Percentiles rank a stretch among this genome's conserved stretches.
These are phyloP conservation scores for Phellopilus nigrolimitatus DNA, from an alignment of 1,284 basidiomycete genomes.

Conservation along the genomic window DNA sequence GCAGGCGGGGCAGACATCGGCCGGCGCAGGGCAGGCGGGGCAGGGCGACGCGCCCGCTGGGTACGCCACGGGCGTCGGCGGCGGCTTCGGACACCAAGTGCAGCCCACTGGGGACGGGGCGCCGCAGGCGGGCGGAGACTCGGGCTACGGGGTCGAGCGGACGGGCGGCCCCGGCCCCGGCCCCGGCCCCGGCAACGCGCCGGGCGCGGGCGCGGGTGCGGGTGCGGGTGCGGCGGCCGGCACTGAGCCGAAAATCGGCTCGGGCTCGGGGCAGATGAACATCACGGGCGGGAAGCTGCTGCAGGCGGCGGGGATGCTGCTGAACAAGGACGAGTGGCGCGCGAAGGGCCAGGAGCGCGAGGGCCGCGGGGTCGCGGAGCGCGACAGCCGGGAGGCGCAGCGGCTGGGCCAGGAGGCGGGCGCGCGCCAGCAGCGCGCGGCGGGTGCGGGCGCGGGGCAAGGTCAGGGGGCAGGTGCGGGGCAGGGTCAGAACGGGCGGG, in stretches of 20 bases:
- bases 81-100: too few relatives aligned
- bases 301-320: conserved; percentile 15
- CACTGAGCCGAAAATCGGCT: background rate
- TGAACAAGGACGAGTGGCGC: conserved; percentile 11
- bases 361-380: conserved; percentile 9
- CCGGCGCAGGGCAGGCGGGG: too few relatives aligned
- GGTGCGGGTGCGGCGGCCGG: background rate
- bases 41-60: too few relatives aligned
- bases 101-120: too few relatives aligned
- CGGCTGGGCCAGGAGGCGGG: conserved; percentile 1
- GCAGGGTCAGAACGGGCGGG: background rate
- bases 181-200: background rate
- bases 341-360: conserved; percentile 17
- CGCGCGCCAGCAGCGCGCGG: background rate
- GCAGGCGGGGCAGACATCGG: too few relatives aligned
- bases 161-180: too few relatives aligned
- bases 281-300: conserved; percentile 17
- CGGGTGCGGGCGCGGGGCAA: background rate
- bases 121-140: too few relatives aligned
- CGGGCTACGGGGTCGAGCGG: too few relatives aligned
- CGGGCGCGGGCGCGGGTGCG: background rate
- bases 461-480: background rate
- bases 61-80: too few relatives aligned
- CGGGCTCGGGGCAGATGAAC: background rate
- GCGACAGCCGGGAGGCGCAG: background rate